These are phyloP conservation scores for Mucor circinelloides DNA, from an alignment of 371 early-diverging fungal species.

Conservation along the genomic window DNA sequence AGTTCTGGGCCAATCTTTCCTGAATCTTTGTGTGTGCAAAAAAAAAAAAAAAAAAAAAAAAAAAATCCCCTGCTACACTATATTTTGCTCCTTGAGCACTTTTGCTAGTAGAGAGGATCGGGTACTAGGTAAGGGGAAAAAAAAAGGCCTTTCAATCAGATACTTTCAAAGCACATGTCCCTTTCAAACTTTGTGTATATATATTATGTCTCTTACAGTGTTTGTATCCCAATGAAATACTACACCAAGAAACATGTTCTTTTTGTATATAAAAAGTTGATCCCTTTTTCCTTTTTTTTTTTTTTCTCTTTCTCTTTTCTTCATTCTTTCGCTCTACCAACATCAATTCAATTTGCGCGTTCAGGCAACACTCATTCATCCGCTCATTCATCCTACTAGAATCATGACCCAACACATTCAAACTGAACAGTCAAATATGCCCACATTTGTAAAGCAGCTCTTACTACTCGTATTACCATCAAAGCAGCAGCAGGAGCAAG, in stretches of 20 bases:
- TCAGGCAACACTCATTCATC: background rate
- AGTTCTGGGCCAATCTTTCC: conserved; percentile 5
- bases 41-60: too few relatives aligned
- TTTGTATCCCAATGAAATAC: conserved; percentile 1
- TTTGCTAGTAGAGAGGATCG: conserved; percentile 6
- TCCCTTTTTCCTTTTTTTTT: conserved; percentile 3
- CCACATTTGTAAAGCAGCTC: conserved; percentile 31
- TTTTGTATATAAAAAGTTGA: conserved; percentile 6
- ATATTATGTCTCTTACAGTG: background rate
- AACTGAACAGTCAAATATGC: conserved; percentile 15
- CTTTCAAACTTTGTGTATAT: conserved; percentile 3
- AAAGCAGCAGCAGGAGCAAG: conserved; percentile 4
- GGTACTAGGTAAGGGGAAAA: conserved; percentile 13
- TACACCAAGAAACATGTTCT: background rate
- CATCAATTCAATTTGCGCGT: background rate
- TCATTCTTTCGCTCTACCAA: background rate
- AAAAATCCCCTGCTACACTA: background rate
- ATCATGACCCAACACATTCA: conserved; percentile 9
- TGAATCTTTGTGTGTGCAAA: background rate
- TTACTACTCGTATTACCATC: conserved; percentile 26
- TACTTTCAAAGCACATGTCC: conserved; percentile 5
- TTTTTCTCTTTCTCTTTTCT: conserved; percentile 3
- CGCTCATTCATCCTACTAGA: background rate
- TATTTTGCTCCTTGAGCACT: background rate
- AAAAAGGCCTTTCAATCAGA: conserved; percentile 1